Base-by-base conservation (phyloP, 2,329 filamentous ascomycete species). In the Verticillium nonalfalfae region DNA sequence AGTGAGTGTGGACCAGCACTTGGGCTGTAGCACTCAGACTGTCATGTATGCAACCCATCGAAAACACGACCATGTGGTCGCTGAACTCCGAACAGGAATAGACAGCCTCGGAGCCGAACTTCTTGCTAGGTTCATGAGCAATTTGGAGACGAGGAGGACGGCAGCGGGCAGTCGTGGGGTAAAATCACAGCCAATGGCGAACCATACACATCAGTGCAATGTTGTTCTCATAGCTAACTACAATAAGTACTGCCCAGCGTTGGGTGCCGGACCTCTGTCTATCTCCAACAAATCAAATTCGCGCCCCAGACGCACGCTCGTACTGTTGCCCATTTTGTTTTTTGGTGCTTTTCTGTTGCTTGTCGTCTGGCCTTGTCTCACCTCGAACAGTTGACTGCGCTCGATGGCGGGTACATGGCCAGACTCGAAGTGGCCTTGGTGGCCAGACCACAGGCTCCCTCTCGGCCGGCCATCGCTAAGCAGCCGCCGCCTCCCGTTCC, bases 251-350 rank as follows among this genome's bases (percentile, higher is more conserved):
- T 50, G 45, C 77, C 76, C 75, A 73, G 76, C 70, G 74, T 73
- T 74, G 71, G 74, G 76, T 71, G 72, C 72, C 70, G 70, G 71
- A 66, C 66, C 69, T 71, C 64, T 69, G 67, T 79, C 75, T 79
- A 76, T 74, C 70, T 70, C 70, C 73, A 73, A 72, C 69, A 50
- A 50, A 21, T 68, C 69, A 67, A 66, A 66, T 57, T 33, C 45
- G 45, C 45, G 45, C 45, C 45, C 45, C 45, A 6, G 45, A 21
- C 45, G 45, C 45, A 50, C 45, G 45, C 45, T 50, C 45, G 45
- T 50, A 26, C 45, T 50, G 45, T 50, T 50, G 45, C 45, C 56
- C 45, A 50, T 59, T 66, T 64, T 65, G 58, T 62, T 61, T 64
- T 64, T 65, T 64, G 56, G 59, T 55, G 34, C 63, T 63, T 65